A percentile compares a stretch with the other conserved stretches of the same genome.
Conservation (phyloP, 441 rosid species). For the Raphanus hybrid region DNA sequence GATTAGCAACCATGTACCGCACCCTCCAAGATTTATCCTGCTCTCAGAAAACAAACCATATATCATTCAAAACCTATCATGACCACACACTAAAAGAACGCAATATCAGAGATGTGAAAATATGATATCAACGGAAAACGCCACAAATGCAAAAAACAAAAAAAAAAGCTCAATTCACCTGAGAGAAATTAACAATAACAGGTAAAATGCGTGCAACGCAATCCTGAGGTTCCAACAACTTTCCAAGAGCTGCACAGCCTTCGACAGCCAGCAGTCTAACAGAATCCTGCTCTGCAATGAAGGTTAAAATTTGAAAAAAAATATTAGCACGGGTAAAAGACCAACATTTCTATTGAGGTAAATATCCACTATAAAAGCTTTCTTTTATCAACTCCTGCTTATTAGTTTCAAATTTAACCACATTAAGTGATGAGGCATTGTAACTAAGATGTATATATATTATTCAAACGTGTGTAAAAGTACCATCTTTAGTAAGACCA, state of each 20-base stretch:
- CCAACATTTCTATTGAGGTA: background rate
- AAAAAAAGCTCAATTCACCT: constrained; percentile 54
- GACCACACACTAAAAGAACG: too few species aligned
- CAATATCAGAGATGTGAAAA: too few species aligned
- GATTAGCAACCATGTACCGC: constrained; percentile 98
- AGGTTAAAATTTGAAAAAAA: background rate
- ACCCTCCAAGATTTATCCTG: constrained; percentile 99
- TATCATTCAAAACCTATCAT: too few species aligned
- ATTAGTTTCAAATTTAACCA: background rate
- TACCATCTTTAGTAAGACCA: constrained; percentile 90
- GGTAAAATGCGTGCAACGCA: constrained; percentile 93
- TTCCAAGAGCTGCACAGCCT: constrained; percentile 98
- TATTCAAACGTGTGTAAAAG: background rate
- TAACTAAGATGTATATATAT: too few species aligned
- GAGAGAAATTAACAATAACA: constrained; percentile 92
- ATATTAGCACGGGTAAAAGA: background rate
- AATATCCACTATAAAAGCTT: background rate
- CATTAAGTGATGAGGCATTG: too few species aligned
- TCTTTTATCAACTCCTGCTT: background rate
- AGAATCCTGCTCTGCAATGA: constrained; percentile 87
- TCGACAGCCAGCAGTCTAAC: constrained; percentile 96
- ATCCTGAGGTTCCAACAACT: constrained; percentile 95
- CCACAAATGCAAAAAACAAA: background rate
- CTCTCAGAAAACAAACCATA: constrained; percentile 24
- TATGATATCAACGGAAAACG: too few species aligned